Conservation (phyloP, 2,329 filamentous ascomycete species). For the Eurotiales sp. region DNA sequence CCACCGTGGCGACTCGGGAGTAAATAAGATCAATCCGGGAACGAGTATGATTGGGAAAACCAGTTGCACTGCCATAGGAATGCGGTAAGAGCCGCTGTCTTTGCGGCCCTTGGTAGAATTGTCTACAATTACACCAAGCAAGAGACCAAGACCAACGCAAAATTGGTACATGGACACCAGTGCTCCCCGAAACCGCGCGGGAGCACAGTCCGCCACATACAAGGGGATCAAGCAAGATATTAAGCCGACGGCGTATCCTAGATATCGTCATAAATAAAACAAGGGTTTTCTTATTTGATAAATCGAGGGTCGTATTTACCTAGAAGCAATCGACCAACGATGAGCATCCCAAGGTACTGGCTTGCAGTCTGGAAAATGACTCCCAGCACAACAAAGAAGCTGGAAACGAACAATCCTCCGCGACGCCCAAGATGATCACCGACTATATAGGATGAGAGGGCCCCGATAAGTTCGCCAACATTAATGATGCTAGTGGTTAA, state of each 20-base stretch:
- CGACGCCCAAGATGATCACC: constrained; percentile 61
- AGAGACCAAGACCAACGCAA: constrained; percentile 73
- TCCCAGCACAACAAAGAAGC: constrained; percentile 66
- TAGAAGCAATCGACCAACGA: constrained; percentile 69
- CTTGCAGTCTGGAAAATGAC: constrained; percentile 62
- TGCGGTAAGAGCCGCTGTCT: constrained; percentile 69
- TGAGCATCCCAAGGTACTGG: constrained; percentile 56
- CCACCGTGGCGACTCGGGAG: constrained; percentile 29
- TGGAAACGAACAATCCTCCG: constrained; percentile 66
- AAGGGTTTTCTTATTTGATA: background rate
- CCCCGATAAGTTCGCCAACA: constrained; percentile 3
- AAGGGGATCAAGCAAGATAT: constrained; percentile 75
- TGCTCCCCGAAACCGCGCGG: constrained; percentile 70
- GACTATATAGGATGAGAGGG: background rate
- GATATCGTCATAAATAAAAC: background rate
- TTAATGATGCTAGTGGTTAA: constrained; percentile 4
- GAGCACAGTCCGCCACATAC: constrained; percentile 79
- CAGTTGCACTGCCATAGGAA: constrained; percentile 76
- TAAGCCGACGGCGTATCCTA: constrained; percentile 69
- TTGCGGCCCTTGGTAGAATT: constrained; percentile 63
- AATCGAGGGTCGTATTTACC: constrained; percentile 26
- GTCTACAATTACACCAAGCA: constrained; percentile 69
- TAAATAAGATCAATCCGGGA: constrained; percentile 17
- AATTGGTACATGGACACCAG: constrained; percentile 79
- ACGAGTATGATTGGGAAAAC: constrained; percentile 59